Base-by-base conservation (phyloP, 2,329 filamentous ascomycete species). In the Plectosphaerella cucumerina region DNA sequence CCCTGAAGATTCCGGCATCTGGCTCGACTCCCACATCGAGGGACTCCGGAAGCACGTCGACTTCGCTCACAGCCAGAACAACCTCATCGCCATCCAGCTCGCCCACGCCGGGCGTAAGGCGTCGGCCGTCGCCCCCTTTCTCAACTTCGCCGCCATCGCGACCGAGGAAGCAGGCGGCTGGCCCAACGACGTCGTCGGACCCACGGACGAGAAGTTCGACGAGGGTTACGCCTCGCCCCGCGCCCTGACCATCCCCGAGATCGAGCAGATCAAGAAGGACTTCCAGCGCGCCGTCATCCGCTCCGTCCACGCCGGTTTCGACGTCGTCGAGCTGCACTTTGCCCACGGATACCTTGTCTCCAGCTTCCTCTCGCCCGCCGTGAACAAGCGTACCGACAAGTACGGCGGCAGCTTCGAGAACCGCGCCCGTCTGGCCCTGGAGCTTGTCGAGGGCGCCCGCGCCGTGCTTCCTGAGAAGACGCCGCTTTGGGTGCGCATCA, bases 401-500 rank as follows among this genome's bases (percentile, higher is more conserved):
- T 79, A 78, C 53, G 75, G 76, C 34, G 51, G 65, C 6, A 61
- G 62, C 12, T 62, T 77, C 3, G 64, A 69, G 41, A 77, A 76
- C 59, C 68, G 76, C 2, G 62, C 70, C 39, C 68, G 74, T 6
- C 59, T 80, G 6, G 76, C 80, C 0, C 67, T 90, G 3, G 89
- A 94, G 64, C 65, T 88, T 5, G 80, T 85, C 4, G 80, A 88
- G 14, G 67, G 81, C 6, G 76, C 81, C 1, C 77, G 90, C 9
- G 71, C 73, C 1, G 76, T 73, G 1, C 86, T 91, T 1, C 86
- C 87, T 0, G 70, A 82, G 8, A 66, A 70, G 2, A 88, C 87
- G 80, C 89, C 89, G 0, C 72, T 93, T 0, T 85, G 91, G 62
- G 71, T 89, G 14, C 81, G 89, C 22, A 80, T 93, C 57, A 85